Base-by-base conservation (phyloP, 305 asterid genomes). In the Salvia sclarea region DNA sequence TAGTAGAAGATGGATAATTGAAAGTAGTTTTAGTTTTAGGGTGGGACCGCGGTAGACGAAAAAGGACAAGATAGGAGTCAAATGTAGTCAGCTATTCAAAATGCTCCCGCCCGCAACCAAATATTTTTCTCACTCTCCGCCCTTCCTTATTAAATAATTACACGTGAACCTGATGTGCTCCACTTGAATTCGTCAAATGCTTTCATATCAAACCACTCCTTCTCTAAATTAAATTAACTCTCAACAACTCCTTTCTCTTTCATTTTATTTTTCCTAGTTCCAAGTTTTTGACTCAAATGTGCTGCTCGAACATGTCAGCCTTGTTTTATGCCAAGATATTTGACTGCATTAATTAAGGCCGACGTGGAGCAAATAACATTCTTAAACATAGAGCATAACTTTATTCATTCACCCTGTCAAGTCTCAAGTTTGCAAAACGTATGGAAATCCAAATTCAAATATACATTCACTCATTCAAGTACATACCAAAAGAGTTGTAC, bases 21-120 rank as follows among this genome's bases (percentile, higher is more conserved):
- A 13, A 22, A 53, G 56, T 9, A 3, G 20, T 9, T 18, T 47
- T 1, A 10, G 9, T 37, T 7, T 11, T 43, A 12, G 31, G 12
- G 59, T 11, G 65, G 14, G 72, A 28, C 13, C 25, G 49, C 25
- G 3, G 16, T 1, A 61, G 12, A 43, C 14, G 76, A 41, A 58
- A 65, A 66, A 72, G 56, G 75, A 80, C 84, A 80, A 80, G 64
- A 66, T 59, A 80, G 75, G 55, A 73, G 81, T 80, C 84, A 80
- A 80, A 70, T 31, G 58, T 8, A 54, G 79, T 76, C 68, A 66
- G 66, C 61, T 58, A 70, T 64, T 57, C 37, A 48, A 38, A 66
- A 28, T 43, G 56, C 49, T 59, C 24, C 37, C 57, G 4, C 69
- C 47, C 53, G 73, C 65, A 63, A 75, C 75, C 75, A 67, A 55